These are phyloP conservation scores for Tetrapisispora namnaoensis DNA, from an alignment of 805 yeast genomes.

Conservation along the genomic window DNA sequence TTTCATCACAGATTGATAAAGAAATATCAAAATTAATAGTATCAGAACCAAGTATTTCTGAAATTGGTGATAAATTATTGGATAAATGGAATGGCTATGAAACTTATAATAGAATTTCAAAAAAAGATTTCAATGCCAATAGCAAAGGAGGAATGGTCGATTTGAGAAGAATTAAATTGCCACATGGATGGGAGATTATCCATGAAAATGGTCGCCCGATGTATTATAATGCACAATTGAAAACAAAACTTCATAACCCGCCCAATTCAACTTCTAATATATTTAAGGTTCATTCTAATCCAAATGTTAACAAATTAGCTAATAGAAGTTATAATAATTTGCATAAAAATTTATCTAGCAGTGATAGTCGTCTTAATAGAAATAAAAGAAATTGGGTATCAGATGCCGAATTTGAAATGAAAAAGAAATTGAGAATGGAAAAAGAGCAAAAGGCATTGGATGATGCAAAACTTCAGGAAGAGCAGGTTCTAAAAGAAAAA, in stretches of 20 bases:
- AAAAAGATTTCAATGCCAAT: constrained; percentile 28
- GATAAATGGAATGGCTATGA: constrained; percentile 64
- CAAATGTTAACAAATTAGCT: not conserved
- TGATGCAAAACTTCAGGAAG: constrained; percentile 20
- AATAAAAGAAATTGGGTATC: constrained; percentile 13
- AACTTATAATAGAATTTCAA: constrained; percentile 80
- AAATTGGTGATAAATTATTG: constrained; percentile 35
- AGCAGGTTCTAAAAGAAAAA: constrained; percentile 13
- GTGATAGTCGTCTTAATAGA: constrained; percentile 2
- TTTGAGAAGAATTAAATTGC: constrained; percentile 25
- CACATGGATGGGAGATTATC: constrained; percentile 29
- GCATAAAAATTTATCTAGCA: not conserved
- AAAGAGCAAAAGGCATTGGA: constrained; percentile 18
- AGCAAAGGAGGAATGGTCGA: constrained; percentile 17
- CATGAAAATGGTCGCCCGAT: constrained; percentile 28
- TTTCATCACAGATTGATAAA: constrained; percentile 61
- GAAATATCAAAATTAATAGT: constrained; percentile 32
- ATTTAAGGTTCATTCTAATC: constrained; percentile 1
- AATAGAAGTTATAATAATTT: not conserved
- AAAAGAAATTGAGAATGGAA: constrained; percentile 21
- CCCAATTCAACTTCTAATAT: constrained; percentile 17
- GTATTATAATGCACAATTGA: constrained; percentile 25
- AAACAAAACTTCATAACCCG: constrained; percentile 25
- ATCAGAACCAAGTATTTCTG: constrained; percentile 22
- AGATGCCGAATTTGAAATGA: constrained; percentile 25